A percentile compares a stretch with the other conserved stretches of the same genome.
Conservation (phyloP, 345 rosid genomes). For the Salix udensis region DNA sequence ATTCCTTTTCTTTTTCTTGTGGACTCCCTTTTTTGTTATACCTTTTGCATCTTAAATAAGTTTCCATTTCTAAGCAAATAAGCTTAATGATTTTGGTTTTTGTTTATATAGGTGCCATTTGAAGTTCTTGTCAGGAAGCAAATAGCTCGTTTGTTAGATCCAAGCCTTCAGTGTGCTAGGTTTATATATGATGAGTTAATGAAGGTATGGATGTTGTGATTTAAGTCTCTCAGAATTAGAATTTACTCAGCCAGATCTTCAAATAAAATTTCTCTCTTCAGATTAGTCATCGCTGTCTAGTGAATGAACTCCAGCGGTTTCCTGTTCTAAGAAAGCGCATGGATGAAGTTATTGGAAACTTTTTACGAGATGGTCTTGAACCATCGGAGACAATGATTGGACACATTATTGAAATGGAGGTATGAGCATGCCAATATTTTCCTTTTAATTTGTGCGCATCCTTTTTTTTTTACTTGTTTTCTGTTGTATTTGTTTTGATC, state of each 20-base stretch:
- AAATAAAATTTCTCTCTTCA: conserved; percentile 29
- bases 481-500: not conserved
- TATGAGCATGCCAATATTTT: conserved; percentile 15
- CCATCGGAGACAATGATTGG: conserved; percentile 93
- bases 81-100: conserved; percentile 3
- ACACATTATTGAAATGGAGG: conserved; percentile 93
- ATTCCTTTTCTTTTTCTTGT: not conserved
- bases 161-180: conserved; percentile 95
- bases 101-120: conserved; percentile 66
- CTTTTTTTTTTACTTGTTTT: not conserved
- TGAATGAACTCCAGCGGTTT: conserved; percentile 71
- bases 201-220: conserved; percentile 43
- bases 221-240: not conserved
- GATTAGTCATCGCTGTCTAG: conserved; percentile 87
- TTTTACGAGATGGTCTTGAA: conserved; percentile 84
- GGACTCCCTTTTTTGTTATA: not conserved
- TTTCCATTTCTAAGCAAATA: not conserved
- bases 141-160: conserved; percentile 86
- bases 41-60: not conserved
- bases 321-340: conserved; percentile 83
- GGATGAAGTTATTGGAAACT: conserved; percentile 89
- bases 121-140: conserved; percentile 94
- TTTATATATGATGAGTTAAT: conserved; percentile 88
- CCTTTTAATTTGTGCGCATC: not conserved
- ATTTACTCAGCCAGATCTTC: not conserved